Evolutionary conservation across 2,329 filamentous ascomycete genomes (phyloP).

Genomic region (Dactylonectria estremocensis): DNA sequence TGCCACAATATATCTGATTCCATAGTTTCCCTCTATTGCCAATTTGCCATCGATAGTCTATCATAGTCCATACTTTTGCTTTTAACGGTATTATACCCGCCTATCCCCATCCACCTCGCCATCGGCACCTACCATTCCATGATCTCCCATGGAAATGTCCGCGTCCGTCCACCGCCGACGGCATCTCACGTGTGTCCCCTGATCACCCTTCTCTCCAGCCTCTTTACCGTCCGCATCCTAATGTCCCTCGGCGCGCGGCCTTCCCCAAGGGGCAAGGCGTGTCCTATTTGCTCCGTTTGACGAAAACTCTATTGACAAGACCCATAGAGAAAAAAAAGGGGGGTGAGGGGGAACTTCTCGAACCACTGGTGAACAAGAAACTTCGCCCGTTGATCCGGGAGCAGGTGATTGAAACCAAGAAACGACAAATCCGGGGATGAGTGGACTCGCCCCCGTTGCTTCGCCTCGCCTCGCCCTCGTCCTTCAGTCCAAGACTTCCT

Average conservation of each 20-base stretch:
- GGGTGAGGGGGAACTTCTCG: neutral
- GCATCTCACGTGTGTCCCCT: constrained; percentile 39
- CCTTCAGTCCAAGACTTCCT: neutral
- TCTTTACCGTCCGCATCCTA: neutral
- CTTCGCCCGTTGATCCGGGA: neutral
- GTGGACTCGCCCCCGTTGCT: constrained; percentile 18
- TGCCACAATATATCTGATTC: constrained; percentile 5
- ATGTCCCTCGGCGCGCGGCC: constrained; percentile 39
- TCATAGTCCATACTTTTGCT: neutral
- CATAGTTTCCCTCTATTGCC: neutral
- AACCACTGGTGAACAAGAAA: constrained; percentile 1
- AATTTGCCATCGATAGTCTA: too few relatives aligned
- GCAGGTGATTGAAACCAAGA: neutral
- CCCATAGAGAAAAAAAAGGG: constrained; percentile 23
- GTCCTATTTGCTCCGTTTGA: constrained; percentile 4
- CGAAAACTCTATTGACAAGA: constrained; percentile 34
- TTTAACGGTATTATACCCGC: constrained; percentile 16
- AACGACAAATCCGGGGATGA: constrained; percentile 24
- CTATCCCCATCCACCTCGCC: constrained; percentile 9
- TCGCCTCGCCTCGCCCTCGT: neutral
- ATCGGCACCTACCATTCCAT: neutral
- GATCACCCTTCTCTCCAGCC: neutral
- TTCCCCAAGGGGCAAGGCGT: constrained; percentile 40
- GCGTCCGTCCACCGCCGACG: constrained; percentile 26
- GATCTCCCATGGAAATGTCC: constrained; percentile 1